Evolutionary conservation across 805 yeast genomes (phyloP), one percentile per base, ranked within the genome.

Genomic region (Metschnikowia koreensis): DNA sequence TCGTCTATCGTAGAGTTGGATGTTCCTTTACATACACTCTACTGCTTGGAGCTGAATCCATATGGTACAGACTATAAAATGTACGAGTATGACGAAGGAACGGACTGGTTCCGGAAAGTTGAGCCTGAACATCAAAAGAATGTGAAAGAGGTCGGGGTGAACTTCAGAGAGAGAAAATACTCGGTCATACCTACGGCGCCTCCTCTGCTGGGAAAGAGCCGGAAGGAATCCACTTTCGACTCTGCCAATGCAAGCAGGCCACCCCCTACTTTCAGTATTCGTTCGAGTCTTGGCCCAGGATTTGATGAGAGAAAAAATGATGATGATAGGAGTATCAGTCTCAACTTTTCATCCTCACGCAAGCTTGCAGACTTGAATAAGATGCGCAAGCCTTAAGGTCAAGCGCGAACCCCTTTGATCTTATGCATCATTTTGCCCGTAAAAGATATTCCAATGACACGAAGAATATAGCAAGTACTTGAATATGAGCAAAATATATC

Each of bases 41-140:
- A 92, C 66, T 81, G 93, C 52, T 77, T 93, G 54, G 97, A 93
- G 64, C 91, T 93, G 46, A 89, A 89, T 66, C 97, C 98, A 0
- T 93, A 90, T 67, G 98, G 98, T 1, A 96, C 96, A 2, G 96
- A 90, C 54, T 93, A 96, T 90, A 81, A 87, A 12, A 75, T 92
- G 66, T 93, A 86, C 69, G 96, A 91, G 66, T 93, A 86, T 70
- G 87, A 89, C 61, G 97, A 92, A 59, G 70, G 69, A 2, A 69
- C 77, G 39, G 92, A 91, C 65, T 83, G 89, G 86, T 93, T 93
- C 70, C 79, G 73, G 49, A 82, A 87, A 61, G 85, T 90, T 4
- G 80, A 79, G 51, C 71, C 64, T 12, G 82, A 78, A 40, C 83
- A 80, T 58, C 73, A 73, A 56, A 80, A 77, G 68, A 86, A 81